Evolutionary conservation across 2,329 filamentous ascomycete species (phyloP).

Genomic region (Penicillium sp.): DNA sequence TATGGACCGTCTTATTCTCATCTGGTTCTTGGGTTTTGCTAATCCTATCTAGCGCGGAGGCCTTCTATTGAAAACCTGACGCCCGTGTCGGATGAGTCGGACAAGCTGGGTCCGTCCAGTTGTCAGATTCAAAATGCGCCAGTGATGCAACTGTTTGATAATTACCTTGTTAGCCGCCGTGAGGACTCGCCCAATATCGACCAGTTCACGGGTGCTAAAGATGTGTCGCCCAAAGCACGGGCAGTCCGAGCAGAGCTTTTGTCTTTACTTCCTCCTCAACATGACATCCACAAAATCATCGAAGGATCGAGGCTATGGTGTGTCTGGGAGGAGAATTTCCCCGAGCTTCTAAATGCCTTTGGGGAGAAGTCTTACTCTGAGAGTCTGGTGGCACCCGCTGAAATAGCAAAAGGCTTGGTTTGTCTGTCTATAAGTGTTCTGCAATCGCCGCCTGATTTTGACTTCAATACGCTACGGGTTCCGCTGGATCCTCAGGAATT

Average conservation of each 20-base stretch:
- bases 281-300: conserved; percentile 32
- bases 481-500: conserved; percentile 42
- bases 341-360: conserved; percentile 23
- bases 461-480: conserved; percentile 33
- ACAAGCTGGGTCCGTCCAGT: conserved; percentile 20
- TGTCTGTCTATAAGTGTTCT: conserved; percentile 43
- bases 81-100: conserved; percentile 12
- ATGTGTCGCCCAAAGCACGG: conserved; percentile 27
- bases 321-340: conserved; percentile 33
- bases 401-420: conserved; percentile 42
- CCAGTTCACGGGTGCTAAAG: conserved; percentile 19
- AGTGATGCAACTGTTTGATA: conserved; percentile 37
- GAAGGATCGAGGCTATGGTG: conserved; percentile 29
- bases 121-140: conserved; percentile 34
- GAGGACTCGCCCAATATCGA: conserved; percentile 27
- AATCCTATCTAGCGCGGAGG: conserved; percentile 5
- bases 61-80: conserved; percentile 2
- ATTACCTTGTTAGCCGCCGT: conserved; percentile 32
- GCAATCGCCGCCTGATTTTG: conserved; percentile 38
- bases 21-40: background rate
- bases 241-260: conserved; percentile 26
- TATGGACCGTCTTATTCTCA: background rate
- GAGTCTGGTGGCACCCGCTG: conserved; percentile 29
- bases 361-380: conserved; percentile 5
- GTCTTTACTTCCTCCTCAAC: conserved; percentile 31